Conservation (phyloP, 2,329 filamentous ascomycete species). For the Diaporthe citriasiana region DNA sequence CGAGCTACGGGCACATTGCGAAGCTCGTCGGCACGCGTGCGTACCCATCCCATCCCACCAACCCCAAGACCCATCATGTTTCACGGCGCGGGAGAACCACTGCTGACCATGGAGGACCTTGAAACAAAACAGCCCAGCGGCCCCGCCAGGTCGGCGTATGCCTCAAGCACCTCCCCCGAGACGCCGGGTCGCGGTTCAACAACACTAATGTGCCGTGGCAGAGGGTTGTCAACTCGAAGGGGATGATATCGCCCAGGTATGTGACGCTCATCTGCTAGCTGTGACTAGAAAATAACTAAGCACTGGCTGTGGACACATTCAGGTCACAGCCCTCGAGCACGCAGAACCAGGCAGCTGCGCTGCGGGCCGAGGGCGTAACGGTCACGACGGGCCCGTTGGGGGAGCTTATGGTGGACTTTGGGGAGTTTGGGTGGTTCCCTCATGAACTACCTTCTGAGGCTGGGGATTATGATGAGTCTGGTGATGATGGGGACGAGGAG, state of each 20-base stretch:
- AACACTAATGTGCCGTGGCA: slow-evolving; percentile 91
- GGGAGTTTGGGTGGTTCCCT: slow-evolving; percentile 70
- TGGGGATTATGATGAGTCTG: slow-evolving; percentile 40
- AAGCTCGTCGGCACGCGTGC: slow-evolving; percentile 79
- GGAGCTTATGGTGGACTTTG: slow-evolving; percentile 66
- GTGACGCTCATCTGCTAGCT: background rate
- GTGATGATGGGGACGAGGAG: slow-evolving; percentile 52
- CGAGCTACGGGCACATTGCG: slow-evolving; percentile 88
- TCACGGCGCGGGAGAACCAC: too few relatives aligned
- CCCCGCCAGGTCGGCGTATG: slow-evolving; percentile 90
- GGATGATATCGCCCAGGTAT: slow-evolving; percentile 86
- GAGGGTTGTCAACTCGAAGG: slow-evolving; percentile 89
- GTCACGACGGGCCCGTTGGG: slow-evolving; percentile 65
- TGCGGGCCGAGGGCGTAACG: slow-evolving; percentile 66
- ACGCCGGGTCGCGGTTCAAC: slow-evolving; percentile 72
- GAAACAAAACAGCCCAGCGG: slow-evolving; percentile 74
- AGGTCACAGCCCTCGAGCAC: slow-evolving; percentile 65
- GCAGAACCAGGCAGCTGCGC: slow-evolving; percentile 64
- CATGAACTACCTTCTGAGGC: slow-evolving; percentile 61
- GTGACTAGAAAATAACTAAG: background rate
- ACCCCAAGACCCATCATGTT: too few relatives aligned
- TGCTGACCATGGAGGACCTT: background rate
- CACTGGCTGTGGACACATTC: slow-evolving; percentile 18
- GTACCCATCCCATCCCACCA: slow-evolving; percentile 46
- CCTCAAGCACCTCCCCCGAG: slow-evolving; percentile 83